Base-by-base conservation (phyloP, 768 basidiomycete genomes). In the Podaxis carcinomalis region DNA sequence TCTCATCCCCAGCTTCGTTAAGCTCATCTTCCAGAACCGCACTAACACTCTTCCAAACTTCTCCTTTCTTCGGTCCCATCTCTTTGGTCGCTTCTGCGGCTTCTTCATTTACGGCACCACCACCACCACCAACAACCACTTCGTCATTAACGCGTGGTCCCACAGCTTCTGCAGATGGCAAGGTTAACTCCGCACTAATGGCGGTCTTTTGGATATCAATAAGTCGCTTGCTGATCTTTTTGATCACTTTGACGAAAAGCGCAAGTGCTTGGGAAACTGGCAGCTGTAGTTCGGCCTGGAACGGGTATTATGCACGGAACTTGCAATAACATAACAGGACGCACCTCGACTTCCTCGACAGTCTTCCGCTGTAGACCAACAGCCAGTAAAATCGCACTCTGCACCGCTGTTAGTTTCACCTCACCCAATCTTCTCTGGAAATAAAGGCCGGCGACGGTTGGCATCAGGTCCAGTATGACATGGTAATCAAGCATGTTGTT, bases 401-500 rank as follows among this genome's bases (percentile, higher is more conserved):
- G 97, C 4, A 98, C 89, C 0, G 90, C 92, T 44, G 91, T 92
- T 19, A 98, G 73, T 47, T 75, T 83, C 19, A 90, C 76, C 16
- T 87, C 79, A 1, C 68, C 72, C n/a, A 90, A 72, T 35, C 87
- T 82, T 65, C 79, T 82, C 67, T 93, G 86, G 72, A 98, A 99
- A 75, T 89, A 96, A 13, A 98, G 78, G n/a, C 81, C 75, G 2
- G 93, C 86, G 39, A 94, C 75, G 0, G 78, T 82, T 0, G 97
- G 96, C 14, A 99, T 80, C 25, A 98, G 80, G 72, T 99, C 97
- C 42, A 98, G 80, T 59, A 98, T 84, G 66, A 96, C 93, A 70
- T 98, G 97, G 68, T 96, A 98, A 73, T 98, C 97, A 44, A 98
- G 81, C 85, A 90, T 88, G 70, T 94, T 94, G 72, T 97, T 95